These are phyloP conservation scores for Cyberlindnera americana DNA, from an alignment of 805 yeast genomes.

Conservation along the genomic window DNA sequence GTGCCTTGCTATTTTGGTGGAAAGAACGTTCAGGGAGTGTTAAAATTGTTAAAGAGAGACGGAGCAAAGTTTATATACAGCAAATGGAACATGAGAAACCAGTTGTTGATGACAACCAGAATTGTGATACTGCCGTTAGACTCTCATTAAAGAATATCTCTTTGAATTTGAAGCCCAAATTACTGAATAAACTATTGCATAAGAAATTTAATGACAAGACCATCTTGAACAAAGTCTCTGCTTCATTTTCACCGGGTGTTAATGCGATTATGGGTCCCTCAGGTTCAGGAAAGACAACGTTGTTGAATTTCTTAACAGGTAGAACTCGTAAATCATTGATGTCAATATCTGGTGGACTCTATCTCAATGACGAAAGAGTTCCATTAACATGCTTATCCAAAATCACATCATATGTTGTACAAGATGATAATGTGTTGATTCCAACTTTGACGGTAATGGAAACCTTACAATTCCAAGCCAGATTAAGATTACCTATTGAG, in stretches of 20 bases:
- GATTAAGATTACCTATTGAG: conserved; percentile 51
- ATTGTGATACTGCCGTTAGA: not conserved
- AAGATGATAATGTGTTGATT: conserved; percentile 70
- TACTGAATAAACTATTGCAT: conserved; percentile 4
- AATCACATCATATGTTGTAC: conserved; percentile 71
- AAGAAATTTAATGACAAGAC: conserved; percentile 12
- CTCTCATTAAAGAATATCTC: conserved; percentile 13
- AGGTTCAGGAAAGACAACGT: conserved; percentile 73
- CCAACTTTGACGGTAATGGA: conserved; percentile 75
- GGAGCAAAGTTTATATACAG: not conserved
- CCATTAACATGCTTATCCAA: conserved; percentile 32
- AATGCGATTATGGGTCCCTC: conserved; percentile 82
- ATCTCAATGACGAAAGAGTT: conserved; percentile 39
- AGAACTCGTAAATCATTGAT: conserved; percentile 36
- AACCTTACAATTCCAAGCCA: conserved; percentile 70
- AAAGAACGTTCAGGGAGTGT: conserved; percentile 34
- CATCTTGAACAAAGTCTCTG: conserved; percentile 38
- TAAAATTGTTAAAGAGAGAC: conserved; percentile 21
- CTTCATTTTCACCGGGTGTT: conserved; percentile 69
- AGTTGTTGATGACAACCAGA: not conserved
- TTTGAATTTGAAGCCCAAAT: conserved; percentile 13
- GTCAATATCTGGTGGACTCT: conserved; percentile 37
- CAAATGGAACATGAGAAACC: not conserved
- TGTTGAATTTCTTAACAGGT: conserved; percentile 60
- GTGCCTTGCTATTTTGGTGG: conserved; percentile 39